Evolutionary conservation across 371 early-diverging fungal genomes (phyloP), one percentile per base, ranked within the genome.

Genomic region (Phascolomyces articulosus): DNA sequence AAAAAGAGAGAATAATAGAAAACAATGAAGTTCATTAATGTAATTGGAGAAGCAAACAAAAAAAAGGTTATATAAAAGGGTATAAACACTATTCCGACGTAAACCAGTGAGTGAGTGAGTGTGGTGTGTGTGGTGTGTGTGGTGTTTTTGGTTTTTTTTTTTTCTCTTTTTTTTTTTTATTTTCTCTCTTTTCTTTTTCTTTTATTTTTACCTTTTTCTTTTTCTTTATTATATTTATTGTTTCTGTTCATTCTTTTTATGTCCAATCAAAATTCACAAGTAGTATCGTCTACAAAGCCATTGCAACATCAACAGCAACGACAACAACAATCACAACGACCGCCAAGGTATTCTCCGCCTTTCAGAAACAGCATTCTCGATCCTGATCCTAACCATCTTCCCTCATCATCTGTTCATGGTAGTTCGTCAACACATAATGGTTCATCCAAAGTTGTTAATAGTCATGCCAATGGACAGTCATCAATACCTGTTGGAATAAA

Each of bases 281-380:
- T 57, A 18, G n/a, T 57, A 20, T 24, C 40, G 57, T 40, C 56
- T 40, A 38, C 23, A 16, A 31, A 38, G 18, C 23, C 28, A 16
- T 40, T 59, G 47, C 60, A 38, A 28, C 28, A 27, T 44, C 60
- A 47, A 11, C 41, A 28, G 20, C 41, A 58, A 10, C 54, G 23
- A 58, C 31, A 58, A 16, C 38, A 29, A 16, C 20, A 21, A 28
- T 11, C 11, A n/a, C 40, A 21, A 20, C 15, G 47, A 47, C 40
- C 60, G 60, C 40, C 60, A 40, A n/a, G 28, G 44, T 59, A n/a
- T 28, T 40, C 60, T 40, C 28, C 44, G 60, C 47, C 60, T 41
- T 59, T 59, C 47, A 24, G 28, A 21, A 27, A 16, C 60, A 40
- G 40, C 60, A 40, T 38, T 47, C 44, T 44, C 47, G 60, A 59